These are phyloP conservation scores for Thamnidium elegans DNA, from an alignment of 192 early-diverging fungal species.

Conservation along the genomic window DNA sequence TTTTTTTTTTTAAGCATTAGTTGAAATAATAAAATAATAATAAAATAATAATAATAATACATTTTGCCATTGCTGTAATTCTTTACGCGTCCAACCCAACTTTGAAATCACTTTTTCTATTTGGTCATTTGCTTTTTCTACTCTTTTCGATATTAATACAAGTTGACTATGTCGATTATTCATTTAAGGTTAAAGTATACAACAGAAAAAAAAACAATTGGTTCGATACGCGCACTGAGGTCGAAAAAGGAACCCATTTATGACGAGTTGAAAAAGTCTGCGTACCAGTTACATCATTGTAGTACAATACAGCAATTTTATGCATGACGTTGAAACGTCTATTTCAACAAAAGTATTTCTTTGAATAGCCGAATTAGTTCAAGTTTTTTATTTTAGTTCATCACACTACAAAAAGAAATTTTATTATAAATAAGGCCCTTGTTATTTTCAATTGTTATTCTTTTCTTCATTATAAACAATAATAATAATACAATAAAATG, in stretches of 20 bases:
- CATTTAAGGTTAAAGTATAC: neutral
- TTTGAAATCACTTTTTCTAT: neutral
- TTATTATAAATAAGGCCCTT: neutral
- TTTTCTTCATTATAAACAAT: neutral
- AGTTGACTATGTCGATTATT: constrained; percentile 9
- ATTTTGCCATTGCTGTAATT: neutral
- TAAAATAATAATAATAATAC: neutral
- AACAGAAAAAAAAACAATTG: neutral
- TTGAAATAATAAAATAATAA: neutral
- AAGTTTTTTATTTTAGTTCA: too few species aligned
- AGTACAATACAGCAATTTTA: neutral
- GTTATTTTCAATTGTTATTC: neutral
- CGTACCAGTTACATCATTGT: neutral
- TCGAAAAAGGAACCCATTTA: neutral
- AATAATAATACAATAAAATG: constrained; percentile 3
- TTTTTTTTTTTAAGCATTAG: neutral
- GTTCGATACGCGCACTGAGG: neutral
- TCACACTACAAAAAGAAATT: too few species aligned
- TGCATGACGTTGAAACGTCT: neutral
- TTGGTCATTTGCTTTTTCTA: constrained; percentile 7
- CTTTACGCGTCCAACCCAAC: constrained; percentile 10
- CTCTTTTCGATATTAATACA: constrained; percentile 7
- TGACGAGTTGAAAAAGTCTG: too few species aligned
- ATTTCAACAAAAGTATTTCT: too few species aligned
- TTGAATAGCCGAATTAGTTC: too few species aligned